Evolutionary conservation across 306 rosid species (phyloP), one percentile per base, ranked within the genome.

Genomic region (Acmispon strigosus): DNA sequence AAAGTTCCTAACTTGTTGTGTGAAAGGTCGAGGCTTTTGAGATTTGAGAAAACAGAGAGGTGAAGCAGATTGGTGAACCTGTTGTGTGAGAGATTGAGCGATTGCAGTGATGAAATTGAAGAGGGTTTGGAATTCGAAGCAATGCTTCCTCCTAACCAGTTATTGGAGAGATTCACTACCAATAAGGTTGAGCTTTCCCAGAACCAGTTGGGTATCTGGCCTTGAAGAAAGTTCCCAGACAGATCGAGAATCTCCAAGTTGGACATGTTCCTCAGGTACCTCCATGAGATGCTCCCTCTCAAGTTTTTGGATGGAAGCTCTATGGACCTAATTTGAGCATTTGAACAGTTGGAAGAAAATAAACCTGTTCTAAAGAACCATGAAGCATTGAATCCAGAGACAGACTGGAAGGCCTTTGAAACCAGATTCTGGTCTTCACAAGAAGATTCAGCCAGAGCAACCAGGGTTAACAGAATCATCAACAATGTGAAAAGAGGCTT

Each of bases 111-210:
- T 0, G 97, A 90, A 41, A 70, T 8, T 8, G 80, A 43, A 22
- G 57, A 41, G 76, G 75, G 79, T 42, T 82, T 81, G 52, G 70
- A 68, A 24, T 82, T 79, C 54, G 77, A 53, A 3, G 87, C 72
- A 64, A 89, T 45, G 82, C 74, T 82, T 3, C 99, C 99, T 15
- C 96, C 96, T 13, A 94, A 87, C 32, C 72, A 72, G 83, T 94
- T 94, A 0, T 56, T 49, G 15, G 96, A 86, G 34, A 94, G 85
- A 63, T 94, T 76, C 42, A 94, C 71, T 55, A 22, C 50, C 13
- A 16, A 37, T 62, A 94, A 68, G 66, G 51, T 71, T 12, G 87
- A 62, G 43, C 59, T 47, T 4, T 72, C 12, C 95, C 96, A 94
- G 1, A 91, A 69, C 96, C 90, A 91, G 44, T 84, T 81, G 2